Conservation (phyloP, 345 rosid genomes). For the Lumnitzera racemosa region DNA sequence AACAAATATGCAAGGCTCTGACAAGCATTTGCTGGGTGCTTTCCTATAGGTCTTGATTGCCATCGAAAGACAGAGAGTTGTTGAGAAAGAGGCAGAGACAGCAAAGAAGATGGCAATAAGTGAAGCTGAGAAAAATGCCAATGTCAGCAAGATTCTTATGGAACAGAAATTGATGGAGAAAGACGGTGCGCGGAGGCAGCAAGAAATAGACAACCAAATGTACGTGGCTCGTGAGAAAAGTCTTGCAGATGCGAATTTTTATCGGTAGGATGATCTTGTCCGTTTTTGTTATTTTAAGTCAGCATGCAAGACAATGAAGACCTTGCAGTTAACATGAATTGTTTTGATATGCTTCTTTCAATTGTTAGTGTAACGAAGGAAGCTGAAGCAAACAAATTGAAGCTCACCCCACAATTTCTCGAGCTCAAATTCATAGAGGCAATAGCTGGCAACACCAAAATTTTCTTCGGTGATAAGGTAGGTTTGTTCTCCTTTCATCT, state of each 20-base stretch:
- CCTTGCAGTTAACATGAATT: background rate
- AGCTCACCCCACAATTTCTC: slow-evolving; percentile 84
- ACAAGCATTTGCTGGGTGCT: background rate
- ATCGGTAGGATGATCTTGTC: slow-evolving; percentile 37
- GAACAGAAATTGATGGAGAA: slow-evolving; percentile 84
- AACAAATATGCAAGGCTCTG: slow-evolving; percentile 1
- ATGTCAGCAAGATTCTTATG: slow-evolving; percentile 80
- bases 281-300: background rate
- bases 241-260: slow-evolving; percentile 77
- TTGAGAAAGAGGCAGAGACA: slow-evolving; percentile 91
- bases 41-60: slow-evolving; percentile 66
- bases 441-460: slow-evolving; percentile 77
- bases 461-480: slow-evolving; percentile 92
- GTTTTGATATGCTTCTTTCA: background rate
- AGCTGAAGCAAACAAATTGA: slow-evolving; percentile 88
- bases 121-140: slow-evolving; percentile 85
- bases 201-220: slow-evolving; percentile 81
- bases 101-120: slow-evolving; percentile 79
- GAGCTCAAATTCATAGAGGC: slow-evolving; percentile 85
- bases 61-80: slow-evolving; percentile 73
- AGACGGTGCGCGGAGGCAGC: slow-evolving; percentile 65
- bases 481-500: slow-evolving; percentile 26
- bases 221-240: slow-evolving; percentile 73
- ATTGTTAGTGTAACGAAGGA: slow-evolving; percentile 52
- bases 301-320: background rate